Percentiles rank a stretch among this genome's conserved stretches.
phyloP scores from a whole-genome alignment of 1,284 basidiomycete genomes.

The Nidula niveotomentosa region DNA sequence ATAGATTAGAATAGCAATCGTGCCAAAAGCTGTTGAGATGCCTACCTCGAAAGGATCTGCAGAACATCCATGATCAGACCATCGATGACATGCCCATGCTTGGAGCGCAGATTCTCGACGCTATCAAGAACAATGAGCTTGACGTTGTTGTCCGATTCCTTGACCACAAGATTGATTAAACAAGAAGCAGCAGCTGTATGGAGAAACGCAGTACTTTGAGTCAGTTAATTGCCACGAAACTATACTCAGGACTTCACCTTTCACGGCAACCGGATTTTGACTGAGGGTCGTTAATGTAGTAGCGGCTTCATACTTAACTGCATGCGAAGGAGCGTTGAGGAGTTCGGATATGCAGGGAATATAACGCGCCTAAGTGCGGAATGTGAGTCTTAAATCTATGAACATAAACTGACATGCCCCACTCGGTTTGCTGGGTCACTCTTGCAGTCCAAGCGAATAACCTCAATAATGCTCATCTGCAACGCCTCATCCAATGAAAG shows the following conservation, averaged over 20 bases:
- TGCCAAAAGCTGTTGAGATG: not conserved
- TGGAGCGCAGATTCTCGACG: slow-evolving; percentile 80
- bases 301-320: slow-evolving; percentile 98
- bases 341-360: slow-evolving; percentile 95
- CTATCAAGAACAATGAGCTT: slow-evolving; percentile 98
- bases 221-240: too few species aligned
- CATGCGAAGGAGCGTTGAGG: slow-evolving; percentile 88
- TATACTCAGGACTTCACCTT: slow-evolving; percentile 52
- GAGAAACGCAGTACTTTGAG: not conserved
- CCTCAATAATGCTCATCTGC: slow-evolving; percentile 96
- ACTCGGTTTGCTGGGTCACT: slow-evolving; percentile 80
- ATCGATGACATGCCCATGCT: slow-evolving; percentile 92
- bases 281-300: slow-evolving; percentile 94
- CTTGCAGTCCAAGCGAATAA: slow-evolving; percentile 91
- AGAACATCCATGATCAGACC: slow-evolving; percentile 96
- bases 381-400: slow-evolving; percentile 9
- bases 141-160: slow-evolving; percentile 99
- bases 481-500: slow-evolving; percentile 88
- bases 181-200: slow-evolving; percentile 81
- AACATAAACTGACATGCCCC: slow-evolving; percentile 22
- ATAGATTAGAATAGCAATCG: not conserved
- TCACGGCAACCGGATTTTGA: slow-evolving; percentile 94
- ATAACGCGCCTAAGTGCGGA: slow-evolving; percentile 69
- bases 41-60: slow-evolving; percentile 81
- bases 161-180: slow-evolving; percentile 89